A percentile compares a stretch with the other conserved stretches of the same genome.
These are phyloP conservation scores for Sporothrix sp. DNA, from an alignment of 2,329 filamentous ascomycete genomes.

Conservation along the genomic window DNA sequence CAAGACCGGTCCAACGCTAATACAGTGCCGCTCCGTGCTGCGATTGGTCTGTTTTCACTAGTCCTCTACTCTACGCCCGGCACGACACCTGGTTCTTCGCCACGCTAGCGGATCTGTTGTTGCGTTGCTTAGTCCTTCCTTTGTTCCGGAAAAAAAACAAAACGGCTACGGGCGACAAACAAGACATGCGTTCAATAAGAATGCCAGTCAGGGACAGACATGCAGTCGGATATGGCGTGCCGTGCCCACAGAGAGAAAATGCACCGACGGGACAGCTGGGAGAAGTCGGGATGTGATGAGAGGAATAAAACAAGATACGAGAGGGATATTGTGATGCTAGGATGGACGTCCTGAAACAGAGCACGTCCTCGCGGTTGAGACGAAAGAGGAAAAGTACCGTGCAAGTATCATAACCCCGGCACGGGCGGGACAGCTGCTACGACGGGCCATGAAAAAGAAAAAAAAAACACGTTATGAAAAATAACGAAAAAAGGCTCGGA, in stretches of 20 bases:
- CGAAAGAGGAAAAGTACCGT: neutral
- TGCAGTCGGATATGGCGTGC: too few species aligned
- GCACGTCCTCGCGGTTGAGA: neutral
- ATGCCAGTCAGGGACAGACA: neutral
- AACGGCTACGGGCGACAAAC: neutral
- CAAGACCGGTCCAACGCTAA: neutral
- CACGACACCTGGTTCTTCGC: neutral
- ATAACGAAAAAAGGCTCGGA: neutral
- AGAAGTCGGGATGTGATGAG: too few species aligned
- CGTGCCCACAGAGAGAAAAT: too few species aligned
- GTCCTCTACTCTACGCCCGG: neutral
- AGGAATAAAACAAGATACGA: neutral
- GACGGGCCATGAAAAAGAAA: neutral
- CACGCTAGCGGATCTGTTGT: conserved; percentile 2
- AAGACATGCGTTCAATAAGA: too few species aligned
- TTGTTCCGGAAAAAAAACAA: conserved; percentile 1
- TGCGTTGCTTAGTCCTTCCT: conserved; percentile 10
- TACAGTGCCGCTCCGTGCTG: too few species aligned
- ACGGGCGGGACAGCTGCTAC: neutral
- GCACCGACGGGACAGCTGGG: too few species aligned
- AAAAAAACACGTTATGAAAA: neutral
- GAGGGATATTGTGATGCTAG: neutral
- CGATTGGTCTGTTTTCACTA: too few species aligned
- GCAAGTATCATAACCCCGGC: neutral
- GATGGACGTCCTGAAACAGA: neutral